A percentile compares a stretch with the other conserved stretches of the same genome.
These are phyloP conservation scores for Russula abietina DNA, from an alignment of 768 basidiomycete species.

Conservation along the genomic window DNA sequence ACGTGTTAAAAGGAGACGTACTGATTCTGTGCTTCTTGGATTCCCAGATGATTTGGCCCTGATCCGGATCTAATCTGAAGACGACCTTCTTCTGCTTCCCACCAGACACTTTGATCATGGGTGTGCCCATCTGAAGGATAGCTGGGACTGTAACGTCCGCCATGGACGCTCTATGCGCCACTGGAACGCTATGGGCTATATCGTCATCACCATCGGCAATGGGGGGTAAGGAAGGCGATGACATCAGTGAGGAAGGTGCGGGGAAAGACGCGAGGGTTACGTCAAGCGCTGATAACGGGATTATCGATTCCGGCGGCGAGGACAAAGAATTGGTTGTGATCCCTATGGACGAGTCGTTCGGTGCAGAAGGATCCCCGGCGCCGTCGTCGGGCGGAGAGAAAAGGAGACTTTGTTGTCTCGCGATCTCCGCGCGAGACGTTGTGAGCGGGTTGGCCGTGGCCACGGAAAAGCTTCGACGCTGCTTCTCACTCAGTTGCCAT, in stretches of 20 bases:
- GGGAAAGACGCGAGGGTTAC: slow-evolving; percentile 2
- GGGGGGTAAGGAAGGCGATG: background rate
- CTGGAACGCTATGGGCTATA: background rate
- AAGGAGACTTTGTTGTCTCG: slow-evolving; percentile 6
- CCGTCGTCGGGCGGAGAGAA: background rate
- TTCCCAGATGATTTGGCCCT: slow-evolving; percentile 74
- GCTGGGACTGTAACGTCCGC: slow-evolving; percentile 49
- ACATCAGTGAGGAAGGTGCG: background rate
- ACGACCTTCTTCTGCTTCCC: slow-evolving; percentile 67
- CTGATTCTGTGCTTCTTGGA: slow-evolving; percentile 64
- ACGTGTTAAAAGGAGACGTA: slow-evolving; percentile 33
- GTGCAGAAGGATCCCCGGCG: background rate
- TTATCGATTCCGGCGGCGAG: background rate
- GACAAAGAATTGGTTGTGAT: background rate
- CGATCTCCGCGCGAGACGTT: background rate
- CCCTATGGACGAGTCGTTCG: background rate
- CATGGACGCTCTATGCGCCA: background rate
- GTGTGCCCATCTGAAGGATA: slow-evolving; percentile 54
- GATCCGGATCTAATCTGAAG: slow-evolving; percentile 72
- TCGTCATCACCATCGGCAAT: background rate
- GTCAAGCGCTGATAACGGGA: slow-evolving; percentile 1
- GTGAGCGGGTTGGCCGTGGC: background rate
- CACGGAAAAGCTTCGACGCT: slow-evolving; percentile 15
- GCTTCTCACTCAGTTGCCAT: slow-evolving; percentile 11
- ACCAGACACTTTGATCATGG: slow-evolving; percentile 78